Conservation (phyloP, 2,329 filamentous ascomycete genomes). For the Leptographium flavum region DNA sequence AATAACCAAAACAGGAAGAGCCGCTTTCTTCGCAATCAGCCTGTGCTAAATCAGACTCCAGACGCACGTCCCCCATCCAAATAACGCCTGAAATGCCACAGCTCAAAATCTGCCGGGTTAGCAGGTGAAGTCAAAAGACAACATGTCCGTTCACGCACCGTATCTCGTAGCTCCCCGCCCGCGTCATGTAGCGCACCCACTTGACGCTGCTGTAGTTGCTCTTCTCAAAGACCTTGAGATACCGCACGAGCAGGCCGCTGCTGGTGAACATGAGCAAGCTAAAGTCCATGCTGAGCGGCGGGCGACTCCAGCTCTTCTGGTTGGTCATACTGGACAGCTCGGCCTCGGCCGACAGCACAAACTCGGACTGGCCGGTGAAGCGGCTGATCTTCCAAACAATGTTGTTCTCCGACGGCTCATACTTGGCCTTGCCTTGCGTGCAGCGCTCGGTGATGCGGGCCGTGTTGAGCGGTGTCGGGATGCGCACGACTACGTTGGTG, state of each 20-base stretch:
- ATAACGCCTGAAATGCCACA: not conserved
- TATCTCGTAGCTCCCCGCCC: conserved; percentile 95
- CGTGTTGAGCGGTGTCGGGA: conserved; percentile 93
- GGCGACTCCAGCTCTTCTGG: conserved; percentile 91
- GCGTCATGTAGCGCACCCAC: conserved; percentile 98
- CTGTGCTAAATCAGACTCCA: not conserved
- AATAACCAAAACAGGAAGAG: not conserved
- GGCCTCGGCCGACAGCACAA: conserved; percentile 85
- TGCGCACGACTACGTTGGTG: conserved; percentile 86
- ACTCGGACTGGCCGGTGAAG: conserved; percentile 98
- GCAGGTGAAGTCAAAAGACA: not conserved
- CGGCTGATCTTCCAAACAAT: conserved; percentile 98
- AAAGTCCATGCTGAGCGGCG: conserved; percentile 83
- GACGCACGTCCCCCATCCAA: not conserved
- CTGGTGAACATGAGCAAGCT: conserved; percentile 97
- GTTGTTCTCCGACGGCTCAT: conserved; percentile 94
- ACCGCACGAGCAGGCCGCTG: conserved; percentile 79
- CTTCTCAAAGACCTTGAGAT: conserved; percentile 98
- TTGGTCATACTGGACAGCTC: conserved; percentile 94
- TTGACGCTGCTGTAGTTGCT: conserved; percentile 97
- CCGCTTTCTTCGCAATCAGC: not conserved
- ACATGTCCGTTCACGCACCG: too few relatives aligned
- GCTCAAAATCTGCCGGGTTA: not conserved
- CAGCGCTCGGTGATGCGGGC: conserved; percentile 86
- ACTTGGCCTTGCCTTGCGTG: conserved; percentile 93